Evolutionary conservation across 257 asterid genomes (phyloP), one percentile per base, ranked within the genome.

Genomic region (Datura wrightii): DNA sequence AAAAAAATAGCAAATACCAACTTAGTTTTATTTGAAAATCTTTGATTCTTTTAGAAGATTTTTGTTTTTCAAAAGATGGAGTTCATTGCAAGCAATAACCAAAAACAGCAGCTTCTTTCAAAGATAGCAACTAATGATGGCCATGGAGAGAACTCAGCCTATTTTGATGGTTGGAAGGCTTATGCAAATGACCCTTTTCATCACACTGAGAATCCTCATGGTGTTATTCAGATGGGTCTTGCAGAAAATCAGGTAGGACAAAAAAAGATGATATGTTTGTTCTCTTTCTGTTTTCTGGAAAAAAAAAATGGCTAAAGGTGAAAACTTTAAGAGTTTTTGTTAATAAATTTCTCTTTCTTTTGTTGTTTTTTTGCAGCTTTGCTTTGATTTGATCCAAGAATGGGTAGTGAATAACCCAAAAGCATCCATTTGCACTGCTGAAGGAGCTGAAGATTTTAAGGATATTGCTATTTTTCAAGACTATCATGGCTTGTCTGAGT

Each of bases 81-180:
- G 72, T 9, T 66, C 84, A 59, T 46, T 65, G 39, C 79, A 37
- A 79, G 82, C 66, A 84, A 14, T 3, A 31, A 50, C 67, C 83
- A 84, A 41, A 67, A 86, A 3, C 82, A 83, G 56, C 82, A 50
- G 3, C 60, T 87, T 16, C 52, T 89, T 66, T 93, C 97, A n/a
- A 89, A 88, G 69, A 89, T 93, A 6, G 95, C 97, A 2, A 93
- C 92, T 31, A 88, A 84, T 79, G 90, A 91, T 2, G 97, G 97
- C 5, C 97, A 93, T 72, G 95, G 94, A 2, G 97, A 93, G 71
- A 90, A 93, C 87, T 93, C 94, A 1, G 88, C 94, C 2, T 93
- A 85, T 37, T 93, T 93, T 60, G 94, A 93, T 70, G 97, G 97
- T 2, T 93, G 95, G 97, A 93, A 92, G 74, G 97, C 97, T 10